These are phyloP conservation scores for Lasiodiplodia hormozganensis DNA, from an alignment of 2,329 filamentous ascomycete species.

Conservation along the genomic window DNA sequence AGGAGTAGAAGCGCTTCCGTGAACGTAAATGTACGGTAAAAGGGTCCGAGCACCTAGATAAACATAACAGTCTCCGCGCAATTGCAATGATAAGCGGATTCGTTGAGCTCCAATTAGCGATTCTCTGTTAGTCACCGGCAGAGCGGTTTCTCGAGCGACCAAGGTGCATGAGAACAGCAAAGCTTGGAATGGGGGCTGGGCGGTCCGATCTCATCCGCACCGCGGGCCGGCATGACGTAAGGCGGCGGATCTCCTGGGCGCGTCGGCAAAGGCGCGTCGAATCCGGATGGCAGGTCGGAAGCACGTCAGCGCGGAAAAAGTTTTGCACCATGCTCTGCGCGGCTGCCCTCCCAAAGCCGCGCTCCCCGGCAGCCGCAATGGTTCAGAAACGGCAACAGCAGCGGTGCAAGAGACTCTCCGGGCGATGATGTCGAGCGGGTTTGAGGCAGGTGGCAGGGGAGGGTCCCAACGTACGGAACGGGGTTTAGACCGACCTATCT, in stretches of 20 bases:
- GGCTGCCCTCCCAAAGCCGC: neutral
- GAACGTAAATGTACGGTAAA: neutral
- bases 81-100: neutral
- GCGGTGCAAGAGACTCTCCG: neutral
- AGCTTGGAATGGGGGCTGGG: conserved; percentile 4
- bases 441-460: conserved; percentile 1
- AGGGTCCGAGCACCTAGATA: neutral
- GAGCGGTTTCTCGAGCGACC: neutral
- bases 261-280: neutral
- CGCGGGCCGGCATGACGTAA: conserved; percentile 14
- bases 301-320: conserved; percentile 15
- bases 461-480: conserved; percentile 1
- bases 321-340: neutral
- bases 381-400: neutral
- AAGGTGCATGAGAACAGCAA: neutral
- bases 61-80: neutral
- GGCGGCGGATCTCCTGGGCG: neutral
- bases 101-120: neutral
- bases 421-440: conserved; percentile 13
- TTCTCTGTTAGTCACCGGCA: neutral
- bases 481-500: neutral
- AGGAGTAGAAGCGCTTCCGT: too few species aligned
- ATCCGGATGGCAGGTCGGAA: neutral
- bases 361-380: too few species aligned
- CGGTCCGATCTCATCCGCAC: neutral